phyloP scores from a whole-genome alignment of 441 rosid species.

The Bocquillonia castaneifolia region DNA sequence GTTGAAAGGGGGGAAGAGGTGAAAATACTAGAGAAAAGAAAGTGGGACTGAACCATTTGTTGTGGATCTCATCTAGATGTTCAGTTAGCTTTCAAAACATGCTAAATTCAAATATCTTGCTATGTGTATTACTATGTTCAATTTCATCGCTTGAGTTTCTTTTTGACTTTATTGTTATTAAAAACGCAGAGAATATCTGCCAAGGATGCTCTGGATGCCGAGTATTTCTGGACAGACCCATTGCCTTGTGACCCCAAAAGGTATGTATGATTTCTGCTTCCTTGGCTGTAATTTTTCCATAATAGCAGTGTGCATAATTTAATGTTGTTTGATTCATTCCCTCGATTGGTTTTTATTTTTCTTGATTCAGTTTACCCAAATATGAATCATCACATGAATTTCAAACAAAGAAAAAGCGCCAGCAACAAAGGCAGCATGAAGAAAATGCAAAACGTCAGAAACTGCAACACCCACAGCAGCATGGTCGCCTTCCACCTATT shows the following conservation, averaged over 20 bases:
- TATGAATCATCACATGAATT: conserved; percentile 96
- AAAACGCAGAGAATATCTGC: conserved; percentile 78
- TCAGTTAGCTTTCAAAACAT: not conserved
- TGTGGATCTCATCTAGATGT: not conserved
- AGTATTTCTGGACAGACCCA: conserved; percentile 98
- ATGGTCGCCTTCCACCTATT: conserved; percentile 72
- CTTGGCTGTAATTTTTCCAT: not conserved
- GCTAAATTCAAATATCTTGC: not conserved
- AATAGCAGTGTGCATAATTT: not conserved
- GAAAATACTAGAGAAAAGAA: not conserved
- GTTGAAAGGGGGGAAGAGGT: not conserved
- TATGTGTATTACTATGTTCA: not conserved
- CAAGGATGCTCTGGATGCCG: conserved; percentile 95
- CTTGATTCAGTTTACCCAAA: conserved; percentile 70
- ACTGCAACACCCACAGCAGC: conserved; percentile 73
- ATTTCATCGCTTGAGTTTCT: not conserved
- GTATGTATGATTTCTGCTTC: conserved; percentile 31
- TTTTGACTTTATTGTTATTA: not conserved
- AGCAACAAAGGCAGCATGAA: conserved; percentile 82
- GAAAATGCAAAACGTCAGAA: conserved; percentile 90
- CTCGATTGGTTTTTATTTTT: not conserved
- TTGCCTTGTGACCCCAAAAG: conserved; percentile 94
- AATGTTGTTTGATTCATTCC: not conserved
- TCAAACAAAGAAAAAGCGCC: conserved; percentile 94
- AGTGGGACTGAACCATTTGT: not conserved